Conservation (phyloP, 495 filamentous ascomycete genomes). For the Glonium stellatum region DNA sequence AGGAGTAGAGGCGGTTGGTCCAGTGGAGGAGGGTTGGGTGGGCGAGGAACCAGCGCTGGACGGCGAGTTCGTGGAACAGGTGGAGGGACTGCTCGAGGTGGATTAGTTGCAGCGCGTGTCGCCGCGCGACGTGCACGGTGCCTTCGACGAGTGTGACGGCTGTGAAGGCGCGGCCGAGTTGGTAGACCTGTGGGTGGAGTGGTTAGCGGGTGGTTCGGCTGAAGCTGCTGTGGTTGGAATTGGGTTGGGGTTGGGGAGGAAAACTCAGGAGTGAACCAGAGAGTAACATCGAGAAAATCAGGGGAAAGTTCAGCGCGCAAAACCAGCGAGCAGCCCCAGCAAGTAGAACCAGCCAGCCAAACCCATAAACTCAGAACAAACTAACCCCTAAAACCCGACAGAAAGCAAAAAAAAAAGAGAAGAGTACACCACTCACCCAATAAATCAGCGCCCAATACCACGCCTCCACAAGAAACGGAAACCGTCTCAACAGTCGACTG, state of each 20-base stretch:
- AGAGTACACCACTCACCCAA: conserved; percentile 43
- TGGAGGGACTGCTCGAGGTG: conserved; percentile 47
- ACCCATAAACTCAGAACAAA: no score
- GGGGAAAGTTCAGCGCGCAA: no score
- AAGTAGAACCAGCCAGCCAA: no score
- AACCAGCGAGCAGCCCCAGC: no score
- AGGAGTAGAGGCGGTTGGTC: conserved; percentile 65
- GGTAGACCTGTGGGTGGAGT: conserved; percentile 45
- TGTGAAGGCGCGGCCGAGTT: conserved; percentile 56
- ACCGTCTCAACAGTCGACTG: conserved; percentile 54
- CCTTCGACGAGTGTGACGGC: conserved; percentile 52
- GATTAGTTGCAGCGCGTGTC: conserved; percentile 53
- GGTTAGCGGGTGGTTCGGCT: conserved; percentile 3
- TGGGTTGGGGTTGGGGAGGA: no score
- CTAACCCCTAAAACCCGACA: no score
- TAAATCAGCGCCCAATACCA: conserved; percentile 74
- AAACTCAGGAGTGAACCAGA: no score
- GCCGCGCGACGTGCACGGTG: conserved; percentile 50
- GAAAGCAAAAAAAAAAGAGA: no score
- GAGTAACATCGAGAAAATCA: no score
- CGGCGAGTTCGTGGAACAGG: conserved; percentile 41
- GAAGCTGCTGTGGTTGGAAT: neutral
- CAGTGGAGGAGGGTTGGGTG: conserved; percentile 32
- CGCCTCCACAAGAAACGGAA: conserved; percentile 72
- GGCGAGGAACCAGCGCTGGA: conserved; percentile 35